Conservation (phyloP, 257 asterid species). For the Solanum microdontum region DNA sequence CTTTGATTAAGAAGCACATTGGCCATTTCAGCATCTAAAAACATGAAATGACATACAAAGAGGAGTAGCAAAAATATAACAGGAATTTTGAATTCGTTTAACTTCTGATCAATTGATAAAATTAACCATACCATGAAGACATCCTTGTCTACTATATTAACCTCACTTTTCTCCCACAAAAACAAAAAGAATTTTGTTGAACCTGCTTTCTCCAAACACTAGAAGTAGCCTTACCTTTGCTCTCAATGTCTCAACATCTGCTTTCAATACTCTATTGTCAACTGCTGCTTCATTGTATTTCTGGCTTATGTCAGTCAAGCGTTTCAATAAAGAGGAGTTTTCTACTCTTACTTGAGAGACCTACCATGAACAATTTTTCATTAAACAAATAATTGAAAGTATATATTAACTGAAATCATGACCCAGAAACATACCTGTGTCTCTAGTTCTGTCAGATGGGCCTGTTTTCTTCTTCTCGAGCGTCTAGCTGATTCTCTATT, state of each 20-base stretch:
- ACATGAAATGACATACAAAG: not conserved
- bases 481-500: constrained; percentile 99
- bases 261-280: constrained; percentile 68
- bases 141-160: not conserved
- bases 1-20: not conserved
- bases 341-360: constrained; percentile 70
- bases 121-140: not conserved
- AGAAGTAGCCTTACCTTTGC: constrained; percentile 35
- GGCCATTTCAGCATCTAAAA: not conserved
- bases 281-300: constrained; percentile 68
- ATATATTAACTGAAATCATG: not conserved
- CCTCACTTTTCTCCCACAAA: not conserved
- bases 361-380: constrained; percentile 23
- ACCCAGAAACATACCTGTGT: constrained; percentile 42
- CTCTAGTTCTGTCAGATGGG: constrained; percentile 89
- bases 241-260: constrained; percentile 66
- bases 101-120: not conserved
- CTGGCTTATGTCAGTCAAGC: constrained; percentile 52
- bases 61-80: not conserved
- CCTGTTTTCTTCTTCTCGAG: constrained; percentile 94
- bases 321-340: constrained; percentile 60
- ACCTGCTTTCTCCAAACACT: not conserved
- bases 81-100: not conserved
- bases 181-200: not conserved
- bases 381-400: not conserved